Base-by-base conservation (phyloP, 495 filamentous ascomycete genomes). In the Podospora didyma region DNA sequence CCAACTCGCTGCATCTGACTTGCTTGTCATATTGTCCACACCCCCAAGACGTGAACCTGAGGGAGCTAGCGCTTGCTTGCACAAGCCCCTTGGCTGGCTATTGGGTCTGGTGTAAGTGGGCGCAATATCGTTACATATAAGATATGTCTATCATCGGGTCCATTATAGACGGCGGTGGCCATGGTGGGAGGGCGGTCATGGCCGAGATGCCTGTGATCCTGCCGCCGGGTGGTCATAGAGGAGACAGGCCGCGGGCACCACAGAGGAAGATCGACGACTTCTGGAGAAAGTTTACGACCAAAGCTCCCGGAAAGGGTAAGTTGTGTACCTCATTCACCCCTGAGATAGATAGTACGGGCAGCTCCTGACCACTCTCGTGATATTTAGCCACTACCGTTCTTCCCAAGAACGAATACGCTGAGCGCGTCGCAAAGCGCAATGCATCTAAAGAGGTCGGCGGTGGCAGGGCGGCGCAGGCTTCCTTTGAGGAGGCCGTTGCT, bases 271-370 rank as follows among this genome's bases (percentile, higher is more conserved):
- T 95, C 37, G 84, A 89, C 61, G 82, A 86, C 50, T 93, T 93
- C 72, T 96, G 90, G 90, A 68, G 77, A 37, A 85, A 82, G 51
- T 94, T 94, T 68, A 87, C 77, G 35, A 84, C 82, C 46, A 88
- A 84, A 56, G 65, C 72, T 39, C 83, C 81, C 4, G 82, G 83
- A 50, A 78, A 79, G 71, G 75, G 73, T 70, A 65, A 55, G 62
- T 62, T 31, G 50, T 23, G 16, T 51, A 12, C 22, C 7, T 31
- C 34, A 50, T 22, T 39, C 2, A 45, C n/a, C 35, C 16, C 28
- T 42, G 19, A 39, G n/a, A n/a, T n/a, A n/a, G n/a, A n/a, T n/a
- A n/a, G n/a, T n/a, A n/a, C n/a, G n/a, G n/a, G 11, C 10, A 22
- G 24, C 31, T 23, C 7, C 10, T 5, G 17, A 21, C 11, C n/a